Conservation (phyloP, 2,329 filamentous ascomycete genomes). For the Chaetothyriales sp. region DNA sequence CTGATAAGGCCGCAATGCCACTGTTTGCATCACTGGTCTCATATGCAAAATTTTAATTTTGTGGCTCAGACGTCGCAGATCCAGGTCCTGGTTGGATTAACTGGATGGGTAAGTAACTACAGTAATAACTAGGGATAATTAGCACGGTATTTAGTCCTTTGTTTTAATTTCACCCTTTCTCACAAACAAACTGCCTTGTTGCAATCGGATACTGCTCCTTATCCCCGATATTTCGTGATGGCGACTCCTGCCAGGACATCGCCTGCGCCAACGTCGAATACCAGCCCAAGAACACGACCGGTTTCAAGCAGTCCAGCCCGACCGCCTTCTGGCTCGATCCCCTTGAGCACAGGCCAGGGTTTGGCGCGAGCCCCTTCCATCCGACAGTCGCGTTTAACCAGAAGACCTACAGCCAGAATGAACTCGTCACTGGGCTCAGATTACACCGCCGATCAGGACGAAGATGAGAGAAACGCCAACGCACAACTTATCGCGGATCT, state of each 20-base stretch:
- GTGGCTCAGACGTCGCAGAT: neutral
- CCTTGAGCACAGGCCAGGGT: conserved; percentile 40
- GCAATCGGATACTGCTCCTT: neutral
- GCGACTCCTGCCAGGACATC: conserved; percentile 14
- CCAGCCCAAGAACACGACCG: conserved; percentile 16
- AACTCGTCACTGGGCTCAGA: conserved; percentile 17
- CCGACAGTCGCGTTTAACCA: conserved; percentile 22
- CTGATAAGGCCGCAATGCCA: neutral
- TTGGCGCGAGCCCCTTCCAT: conserved; percentile 45
- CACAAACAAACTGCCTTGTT: neutral
- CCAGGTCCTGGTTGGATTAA: neutral
- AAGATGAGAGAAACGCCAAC: conserved; percentile 65
- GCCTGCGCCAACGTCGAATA: conserved; percentile 9
- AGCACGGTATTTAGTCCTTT: neutral
- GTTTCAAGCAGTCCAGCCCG: conserved; percentile 10
- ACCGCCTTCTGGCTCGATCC: conserved; percentile 7
- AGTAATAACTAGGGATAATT: no score
- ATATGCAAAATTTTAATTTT: neutral
- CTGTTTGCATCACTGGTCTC: neutral
- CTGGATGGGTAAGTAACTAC: neutral
- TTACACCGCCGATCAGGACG: conserved; percentile 39
- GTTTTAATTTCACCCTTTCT: neutral
- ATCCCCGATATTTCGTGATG: conserved; percentile 3
- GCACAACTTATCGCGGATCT: conserved; percentile 68
- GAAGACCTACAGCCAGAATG: conserved; percentile 24